These are phyloP conservation scores for Aspergillus sparsus DNA, from an alignment of 495 filamentous ascomycete species.

Conservation along the genomic window DNA sequence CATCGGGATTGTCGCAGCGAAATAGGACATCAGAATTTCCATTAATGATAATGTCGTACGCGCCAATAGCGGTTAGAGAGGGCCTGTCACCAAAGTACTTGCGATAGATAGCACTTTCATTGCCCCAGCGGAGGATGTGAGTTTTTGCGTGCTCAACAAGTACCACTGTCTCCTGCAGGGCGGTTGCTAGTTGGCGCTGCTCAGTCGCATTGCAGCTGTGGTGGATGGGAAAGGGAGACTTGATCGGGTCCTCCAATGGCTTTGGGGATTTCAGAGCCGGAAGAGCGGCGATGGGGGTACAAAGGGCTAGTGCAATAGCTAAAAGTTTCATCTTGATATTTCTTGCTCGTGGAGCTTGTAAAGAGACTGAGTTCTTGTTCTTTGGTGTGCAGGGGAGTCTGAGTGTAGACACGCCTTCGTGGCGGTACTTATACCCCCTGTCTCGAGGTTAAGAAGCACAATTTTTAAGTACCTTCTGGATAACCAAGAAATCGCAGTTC, in stretches of 20 bases:
- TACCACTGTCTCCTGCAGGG: constrained; percentile 48
- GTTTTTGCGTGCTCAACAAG: constrained; percentile 51
- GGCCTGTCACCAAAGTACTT: constrained; percentile 59
- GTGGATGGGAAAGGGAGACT: constrained; percentile 49
- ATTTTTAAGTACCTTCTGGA: constrained; percentile 4
- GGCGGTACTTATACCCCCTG: constrained; percentile 13
- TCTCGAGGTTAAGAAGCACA: not conserved
- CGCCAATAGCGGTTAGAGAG: constrained; percentile 52
- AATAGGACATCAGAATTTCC: constrained; percentile 51
- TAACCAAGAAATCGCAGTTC: not conserved
- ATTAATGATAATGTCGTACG: constrained; percentile 51
- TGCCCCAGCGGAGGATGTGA: constrained; percentile 51
- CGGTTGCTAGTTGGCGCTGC: constrained; percentile 45
- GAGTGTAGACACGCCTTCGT: not conserved
- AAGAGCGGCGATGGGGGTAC: constrained; percentile 8
- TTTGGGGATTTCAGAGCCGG: constrained; percentile 5
- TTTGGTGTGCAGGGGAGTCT: constrained; percentile 11
- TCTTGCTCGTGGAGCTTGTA: not conserved
- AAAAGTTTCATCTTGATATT: constrained; percentile 17
- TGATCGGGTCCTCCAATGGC: constrained; percentile 17
- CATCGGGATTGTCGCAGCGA: constrained; percentile 60
- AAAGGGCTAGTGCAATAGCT: constrained; percentile 13
- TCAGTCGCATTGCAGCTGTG: constrained; percentile 58
- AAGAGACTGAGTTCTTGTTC: not conserved
- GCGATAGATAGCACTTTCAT: constrained; percentile 50